A percentile compares a stretch with the other conserved stretches of the same genome.
These are phyloP conservation scores for Camellia lanceoleosa DNA, from an alignment of 148 eudicot genomes.

Conservation along the genomic window DNA sequence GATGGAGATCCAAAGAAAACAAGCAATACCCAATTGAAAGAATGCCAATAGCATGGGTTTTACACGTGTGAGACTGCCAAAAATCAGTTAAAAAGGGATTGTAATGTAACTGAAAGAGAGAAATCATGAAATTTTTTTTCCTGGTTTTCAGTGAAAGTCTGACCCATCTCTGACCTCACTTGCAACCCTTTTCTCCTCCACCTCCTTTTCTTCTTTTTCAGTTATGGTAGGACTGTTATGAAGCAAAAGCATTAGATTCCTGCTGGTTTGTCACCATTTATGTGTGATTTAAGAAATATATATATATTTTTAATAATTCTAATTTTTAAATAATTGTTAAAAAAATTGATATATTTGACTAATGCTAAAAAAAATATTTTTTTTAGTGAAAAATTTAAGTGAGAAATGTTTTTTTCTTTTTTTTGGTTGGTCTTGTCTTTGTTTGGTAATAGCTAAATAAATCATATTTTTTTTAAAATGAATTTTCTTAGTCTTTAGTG, in stretches of 20 bases:
- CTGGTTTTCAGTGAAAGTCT: slow-evolving; percentile 59
- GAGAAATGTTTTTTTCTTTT: no score
- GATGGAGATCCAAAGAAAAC: slow-evolving; percentile 20
- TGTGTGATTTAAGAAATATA: no score
- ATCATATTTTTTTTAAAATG: no score
- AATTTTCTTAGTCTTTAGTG: no score
- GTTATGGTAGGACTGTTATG: slow-evolving; percentile 26
- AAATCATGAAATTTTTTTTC: slow-evolving; percentile 20
- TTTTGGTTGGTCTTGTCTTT: no score
- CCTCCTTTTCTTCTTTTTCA: slow-evolving; percentile 20
- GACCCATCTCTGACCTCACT: slow-evolving; percentile 30
- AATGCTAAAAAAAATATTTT: no score
- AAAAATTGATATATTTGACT: no score
- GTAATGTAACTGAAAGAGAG: slow-evolving; percentile 29
- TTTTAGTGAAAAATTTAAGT: no score
- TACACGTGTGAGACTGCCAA: slow-evolving; percentile 45
- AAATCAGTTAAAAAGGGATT: slow-evolving; percentile 41
- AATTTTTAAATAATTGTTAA: no score
- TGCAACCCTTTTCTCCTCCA: slow-evolving; percentile 24
- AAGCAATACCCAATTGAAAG: slow-evolving; percentile 18
- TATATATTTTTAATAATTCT: no score
- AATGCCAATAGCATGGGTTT: slow-evolving; percentile 37
- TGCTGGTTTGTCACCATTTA: slow-evolving; percentile 40
- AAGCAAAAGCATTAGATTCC: slow-evolving; percentile 48
- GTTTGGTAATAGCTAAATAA: no score